A percentile compares a stretch with the other conserved stretches of the same genome.
Conservation (phyloP, 2,329 filamentous ascomycete species). For the Aplosporella prunicola region DNA sequence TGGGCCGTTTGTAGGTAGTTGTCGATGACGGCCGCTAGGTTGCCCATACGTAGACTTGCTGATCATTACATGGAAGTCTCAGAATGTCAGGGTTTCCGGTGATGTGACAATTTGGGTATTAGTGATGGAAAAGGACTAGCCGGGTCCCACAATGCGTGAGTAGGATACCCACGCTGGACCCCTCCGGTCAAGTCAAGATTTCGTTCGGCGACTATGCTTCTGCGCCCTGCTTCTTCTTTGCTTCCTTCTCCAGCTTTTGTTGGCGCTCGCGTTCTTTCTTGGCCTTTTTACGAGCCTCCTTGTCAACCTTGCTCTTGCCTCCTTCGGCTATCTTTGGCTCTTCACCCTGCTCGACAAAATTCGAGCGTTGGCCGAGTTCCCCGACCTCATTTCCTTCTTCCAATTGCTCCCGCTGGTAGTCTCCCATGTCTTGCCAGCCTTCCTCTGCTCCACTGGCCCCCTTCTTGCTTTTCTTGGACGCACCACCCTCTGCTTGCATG, state of each 20-base stretch:
- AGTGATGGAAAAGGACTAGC: no score
- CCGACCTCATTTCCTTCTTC: constrained; percentile 33
- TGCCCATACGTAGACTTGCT: no score
- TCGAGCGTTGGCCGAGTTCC: constrained; percentile 29
- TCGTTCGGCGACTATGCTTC: constrained; percentile 4
- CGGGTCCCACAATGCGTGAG: no score
- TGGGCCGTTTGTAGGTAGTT: no score
- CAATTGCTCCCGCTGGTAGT: constrained; percentile 31
- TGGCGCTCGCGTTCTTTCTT: constrained; percentile 46
- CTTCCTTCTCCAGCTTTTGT: constrained; percentile 29
- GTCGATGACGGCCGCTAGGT: no score
- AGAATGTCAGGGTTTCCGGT: no score
- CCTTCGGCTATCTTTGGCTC: constrained; percentile 21
- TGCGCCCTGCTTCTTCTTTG: constrained; percentile 19
- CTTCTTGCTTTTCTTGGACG: constrained; percentile 4
- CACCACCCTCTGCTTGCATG: constrained; percentile 14
- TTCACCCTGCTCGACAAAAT: constrained; percentile 22
- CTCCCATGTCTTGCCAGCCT: constrained; percentile 35
- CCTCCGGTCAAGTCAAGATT: no score
- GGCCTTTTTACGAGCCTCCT: constrained; percentile 37
- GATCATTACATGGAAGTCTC: no score
- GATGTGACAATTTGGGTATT: no score
- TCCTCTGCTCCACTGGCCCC: constrained; percentile 13
- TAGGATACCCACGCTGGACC: no score
- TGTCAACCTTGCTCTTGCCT: constrained; percentile 10